These are phyloP conservation scores for Plasmodium gallinaceum DNA, from an alignment of 169 alveolate species.

Conservation along the genomic window DNA sequence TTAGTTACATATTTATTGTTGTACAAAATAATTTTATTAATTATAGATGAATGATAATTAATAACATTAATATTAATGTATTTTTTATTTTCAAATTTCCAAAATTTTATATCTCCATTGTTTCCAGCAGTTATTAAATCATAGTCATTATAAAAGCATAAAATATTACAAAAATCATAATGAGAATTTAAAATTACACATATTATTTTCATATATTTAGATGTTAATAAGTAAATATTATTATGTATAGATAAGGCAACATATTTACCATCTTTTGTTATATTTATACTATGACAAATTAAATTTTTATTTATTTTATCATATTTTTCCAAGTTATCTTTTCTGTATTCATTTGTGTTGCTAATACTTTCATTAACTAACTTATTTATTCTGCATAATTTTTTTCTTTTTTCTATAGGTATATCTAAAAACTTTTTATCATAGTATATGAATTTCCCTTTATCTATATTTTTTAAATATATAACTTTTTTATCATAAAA, in stretches of 20 bases:
- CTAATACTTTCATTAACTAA: not conserved
- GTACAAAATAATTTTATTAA: constrained; percentile 66
- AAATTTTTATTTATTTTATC: constrained; percentile 53
- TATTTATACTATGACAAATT: constrained; percentile 52
- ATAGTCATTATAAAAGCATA: constrained; percentile 39
- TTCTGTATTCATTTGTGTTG: constrained; percentile 19
- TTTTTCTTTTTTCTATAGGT: constrained; percentile 48
- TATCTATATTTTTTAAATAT: constrained; percentile 52
- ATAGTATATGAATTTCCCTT: constrained; percentile 55
- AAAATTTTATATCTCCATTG: constrained; percentile 65
- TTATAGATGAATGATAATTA: constrained; percentile 25
- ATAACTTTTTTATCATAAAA: constrained; percentile 66
- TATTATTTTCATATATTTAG: constrained; percentile 67
- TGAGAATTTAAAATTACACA: constrained; percentile 43
- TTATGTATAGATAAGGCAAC: constrained; percentile 67
- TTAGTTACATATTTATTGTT: constrained; percentile 30
- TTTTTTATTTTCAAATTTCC: constrained; percentile 48
- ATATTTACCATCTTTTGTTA: constrained; percentile 68
- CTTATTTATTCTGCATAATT: constrained; percentile 43
- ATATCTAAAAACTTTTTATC: constrained; percentile 48
- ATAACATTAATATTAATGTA: constrained; percentile 41
- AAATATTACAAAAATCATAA: constrained; percentile 54
- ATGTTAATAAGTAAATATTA: constrained; percentile 48
- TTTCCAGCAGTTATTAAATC: constrained; percentile 76
- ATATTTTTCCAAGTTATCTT: constrained; percentile 7